These are phyloP conservation scores for Musa itinerans DNA, from an alignment of 176 grass and related monocot species.

Conservation along the genomic window DNA sequence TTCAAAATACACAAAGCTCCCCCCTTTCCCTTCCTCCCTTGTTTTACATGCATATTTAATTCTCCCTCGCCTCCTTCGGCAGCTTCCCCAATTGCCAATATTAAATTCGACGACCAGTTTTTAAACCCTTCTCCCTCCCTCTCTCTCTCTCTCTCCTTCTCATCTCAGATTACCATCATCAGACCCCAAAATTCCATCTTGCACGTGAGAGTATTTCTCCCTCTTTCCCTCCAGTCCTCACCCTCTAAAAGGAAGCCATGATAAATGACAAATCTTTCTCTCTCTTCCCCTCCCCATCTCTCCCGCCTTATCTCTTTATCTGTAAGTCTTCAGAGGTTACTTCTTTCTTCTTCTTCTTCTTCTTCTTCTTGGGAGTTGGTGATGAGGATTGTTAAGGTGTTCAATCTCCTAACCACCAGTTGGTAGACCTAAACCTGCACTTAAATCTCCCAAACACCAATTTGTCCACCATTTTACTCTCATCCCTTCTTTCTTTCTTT, in stretches of 20 bases:
- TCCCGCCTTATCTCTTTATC: neutral
- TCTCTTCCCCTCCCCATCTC: neutral
- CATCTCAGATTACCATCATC: conserved; percentile 13
- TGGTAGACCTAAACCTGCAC: conserved; percentile 48
- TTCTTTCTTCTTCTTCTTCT: too few species aligned
- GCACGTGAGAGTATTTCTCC: conserved; percentile 4
- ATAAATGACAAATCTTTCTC: neutral
- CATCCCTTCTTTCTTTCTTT: neutral
- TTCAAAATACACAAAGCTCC: neutral
- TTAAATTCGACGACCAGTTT: neutral
- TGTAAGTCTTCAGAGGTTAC: conserved; percentile 10
- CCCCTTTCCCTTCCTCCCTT: neutral
- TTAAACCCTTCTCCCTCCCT: neutral
- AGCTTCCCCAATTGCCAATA: conserved; percentile 1
- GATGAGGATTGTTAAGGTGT: conserved; percentile 28
- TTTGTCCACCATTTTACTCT: conserved; percentile 6
- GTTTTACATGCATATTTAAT: neutral
- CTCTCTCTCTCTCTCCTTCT: neutral
- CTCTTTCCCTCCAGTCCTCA: neutral
- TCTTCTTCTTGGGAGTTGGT: neutral
- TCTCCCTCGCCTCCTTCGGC: neutral
- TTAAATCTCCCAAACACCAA: conserved; percentile 21
- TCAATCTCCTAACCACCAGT: conserved; percentile 50
- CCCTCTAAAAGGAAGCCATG: neutral
- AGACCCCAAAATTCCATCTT: conserved; percentile 11